Conservation (phyloP, 192 early-diverging fungal genomes). For the Mortierella alpina region DNA sequence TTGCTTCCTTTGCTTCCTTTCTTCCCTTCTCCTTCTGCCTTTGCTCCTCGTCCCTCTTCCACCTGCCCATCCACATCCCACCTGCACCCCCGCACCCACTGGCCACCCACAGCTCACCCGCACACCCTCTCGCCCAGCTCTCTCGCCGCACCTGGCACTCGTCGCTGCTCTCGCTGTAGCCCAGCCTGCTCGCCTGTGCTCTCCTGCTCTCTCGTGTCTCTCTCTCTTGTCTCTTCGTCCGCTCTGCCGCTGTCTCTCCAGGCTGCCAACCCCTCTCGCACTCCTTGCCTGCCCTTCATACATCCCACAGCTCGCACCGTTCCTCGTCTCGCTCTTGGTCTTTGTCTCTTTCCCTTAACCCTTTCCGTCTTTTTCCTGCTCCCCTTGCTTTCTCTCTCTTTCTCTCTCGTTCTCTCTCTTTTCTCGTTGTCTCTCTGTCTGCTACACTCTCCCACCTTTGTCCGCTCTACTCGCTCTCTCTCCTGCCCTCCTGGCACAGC, state of each 20-base stretch:
- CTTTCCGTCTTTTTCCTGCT: conserved; percentile 6
- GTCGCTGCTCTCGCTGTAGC: neutral
- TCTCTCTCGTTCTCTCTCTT: neutral
- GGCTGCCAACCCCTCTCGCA: neutral
- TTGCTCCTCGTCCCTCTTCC: neutral
- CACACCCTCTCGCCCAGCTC: neutral
- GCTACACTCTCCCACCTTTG: neutral
- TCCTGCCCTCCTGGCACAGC: neutral
- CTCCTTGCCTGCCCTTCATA: too few species aligned
- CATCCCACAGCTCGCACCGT: neutral
- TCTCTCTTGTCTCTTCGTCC: neutral
- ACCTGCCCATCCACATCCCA: neutral
- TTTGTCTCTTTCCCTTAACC: conserved; percentile 2
- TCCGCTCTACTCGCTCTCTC: neutral
- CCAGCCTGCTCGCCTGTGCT: neutral
- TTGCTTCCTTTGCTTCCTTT: too few species aligned
- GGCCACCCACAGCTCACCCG: neutral
- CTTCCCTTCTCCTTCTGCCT: conserved; percentile 11
- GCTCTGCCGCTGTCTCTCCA: neutral
- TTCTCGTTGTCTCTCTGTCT: neutral
- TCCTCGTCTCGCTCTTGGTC: neutral
- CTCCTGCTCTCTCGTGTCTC: neutral
- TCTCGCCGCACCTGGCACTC: neutral
- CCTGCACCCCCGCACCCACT: neutral
- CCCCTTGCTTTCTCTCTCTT: neutral